Evolutionary conservation across 257 asterid genomes (phyloP).

Genomic region (Solanum neorickii): DNA sequence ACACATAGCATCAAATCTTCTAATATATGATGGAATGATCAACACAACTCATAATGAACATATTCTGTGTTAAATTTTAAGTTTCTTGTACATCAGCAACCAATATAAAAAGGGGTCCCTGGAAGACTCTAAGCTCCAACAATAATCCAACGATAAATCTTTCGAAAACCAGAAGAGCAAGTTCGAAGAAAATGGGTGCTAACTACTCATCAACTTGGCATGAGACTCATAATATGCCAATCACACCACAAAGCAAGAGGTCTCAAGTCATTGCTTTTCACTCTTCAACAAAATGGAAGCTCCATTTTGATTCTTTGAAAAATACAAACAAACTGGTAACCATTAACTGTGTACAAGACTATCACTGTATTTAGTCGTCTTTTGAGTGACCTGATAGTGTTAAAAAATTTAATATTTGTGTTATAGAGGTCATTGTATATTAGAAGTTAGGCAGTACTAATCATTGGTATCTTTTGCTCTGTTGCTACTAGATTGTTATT

Average conservation of each 20-base stretch:
- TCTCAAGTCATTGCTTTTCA: slow-evolving; percentile 38
- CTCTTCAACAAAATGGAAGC: slow-evolving; percentile 45
- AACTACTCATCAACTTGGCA: slow-evolving; percentile 6
- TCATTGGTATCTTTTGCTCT: not conserved
- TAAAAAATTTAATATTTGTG: not conserved
- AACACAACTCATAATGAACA: slow-evolving; percentile 9
- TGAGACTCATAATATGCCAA: slow-evolving; percentile 4
- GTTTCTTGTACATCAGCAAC: not conserved
- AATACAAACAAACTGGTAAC: slow-evolving; percentile 49
- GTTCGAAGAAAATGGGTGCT: slow-evolving; percentile 24
- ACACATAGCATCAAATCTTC: not conserved
- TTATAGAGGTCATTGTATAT: not conserved
- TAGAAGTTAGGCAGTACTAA: not conserved
- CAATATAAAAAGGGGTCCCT: slow-evolving; percentile 10
- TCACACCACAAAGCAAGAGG: slow-evolving; percentile 5
- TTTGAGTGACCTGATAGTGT: not conserved
- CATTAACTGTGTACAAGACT: not conserved
- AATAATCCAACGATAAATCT: not conserved
- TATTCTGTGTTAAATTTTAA: slow-evolving; percentile 7
- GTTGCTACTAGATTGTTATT: slow-evolving; percentile 38
- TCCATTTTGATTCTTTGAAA: slow-evolving; percentile 42
- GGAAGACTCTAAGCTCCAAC: not conserved
- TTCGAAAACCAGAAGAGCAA: not conserved
- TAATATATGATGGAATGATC: not conserved
- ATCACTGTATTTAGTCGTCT: not conserved